Base-by-base conservation (phyloP, 805 yeast species). In the Teunomyces cretensis region DNA sequence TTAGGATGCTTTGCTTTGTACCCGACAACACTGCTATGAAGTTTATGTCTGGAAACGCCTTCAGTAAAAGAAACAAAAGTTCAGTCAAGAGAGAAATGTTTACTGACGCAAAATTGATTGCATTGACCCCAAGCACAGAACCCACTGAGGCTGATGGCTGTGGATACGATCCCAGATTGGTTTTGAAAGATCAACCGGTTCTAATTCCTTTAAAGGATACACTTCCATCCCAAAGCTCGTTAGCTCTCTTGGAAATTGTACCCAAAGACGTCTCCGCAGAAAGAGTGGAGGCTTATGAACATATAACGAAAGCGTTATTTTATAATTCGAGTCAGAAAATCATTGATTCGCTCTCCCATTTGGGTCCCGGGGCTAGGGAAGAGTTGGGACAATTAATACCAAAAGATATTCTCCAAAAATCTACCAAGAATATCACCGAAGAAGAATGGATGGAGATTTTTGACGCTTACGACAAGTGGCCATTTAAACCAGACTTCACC, bases 341-440 rank as follows among this genome's bases (percentile, higher is more conserved):
- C 9, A 44, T 50, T 0, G 79, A 76, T 15, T 68, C 78, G 2
- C 50, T 86, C 1, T 65, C 71, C 11, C 70, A 78, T 15, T 64
- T 92, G 8, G 96, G 96, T 0, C 91, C 96, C 1, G 97, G 97
- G 2, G 96, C 94, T 0, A 70, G 60, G 2, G 83, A 77, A 2
- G 84, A 78, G 49, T 74, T 72, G 39, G 72, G 49, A 0, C 57
- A 62, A 3, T 48, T 51, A 24, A 36, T 61, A 19, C 52, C 56
- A 9, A 28, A 33, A 11, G 69, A 66, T 0, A 41, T 84, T 1
- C 55, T 79, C 42, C 58, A 75, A 12, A 78, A 72, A 48, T 58
- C 60, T 3, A 76, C 84, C 1, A 61, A 67, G 12, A 74, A 76
- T 3, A 65, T 90, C 39, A 68, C 81, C 0, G 57, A 67, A 2